Conservation (phyloP, 2,329 filamentous ascomycete species). For the Diaporthe sp. region DNA sequence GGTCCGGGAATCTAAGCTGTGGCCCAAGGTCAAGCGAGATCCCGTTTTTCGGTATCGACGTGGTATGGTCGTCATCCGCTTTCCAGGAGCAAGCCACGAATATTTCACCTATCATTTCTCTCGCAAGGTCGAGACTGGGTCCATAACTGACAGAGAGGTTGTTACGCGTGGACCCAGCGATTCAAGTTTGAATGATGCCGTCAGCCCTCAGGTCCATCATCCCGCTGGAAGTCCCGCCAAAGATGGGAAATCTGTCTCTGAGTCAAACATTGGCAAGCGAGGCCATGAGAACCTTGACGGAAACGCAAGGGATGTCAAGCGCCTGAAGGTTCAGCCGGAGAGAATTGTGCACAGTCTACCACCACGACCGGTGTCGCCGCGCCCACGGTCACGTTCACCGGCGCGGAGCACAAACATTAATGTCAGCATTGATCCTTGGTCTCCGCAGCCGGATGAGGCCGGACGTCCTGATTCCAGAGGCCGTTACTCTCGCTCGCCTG, state of each 20-base stretch:
- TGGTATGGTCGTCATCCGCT: conserved; percentile 48
- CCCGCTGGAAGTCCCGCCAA: not conserved
- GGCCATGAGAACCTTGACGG: conserved; percentile 2
- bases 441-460: conserved; percentile 33
- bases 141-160: conserved; percentile 29
- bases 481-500: conserved; percentile 34
- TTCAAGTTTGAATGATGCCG: conserved; percentile 20
- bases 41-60: conserved; percentile 56
- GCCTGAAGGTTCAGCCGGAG: conserved; percentile 18
- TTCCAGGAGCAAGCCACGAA: conserved; percentile 45
- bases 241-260: not conserved
- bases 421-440: conserved; percentile 25
- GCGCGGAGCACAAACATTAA: conserved; percentile 13
- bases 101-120: conserved; percentile 46
- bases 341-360: conserved; percentile 20
- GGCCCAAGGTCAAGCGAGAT: conserved; percentile 58
- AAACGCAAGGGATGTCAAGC: conserved; percentile 34
- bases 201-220: conserved; percentile 15
- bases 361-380: conserved; percentile 29
- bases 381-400: conserved; percentile 32
- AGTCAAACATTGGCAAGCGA: conserved; percentile 24
- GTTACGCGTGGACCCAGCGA: conserved; percentile 37
- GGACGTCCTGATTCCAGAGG: conserved; percentile 36
- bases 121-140: conserved; percentile 22
- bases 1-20: conserved; percentile 57